Base-by-base conservation (phyloP, 2,329 filamentous ascomycete species). In the Xylaria sp. region DNA sequence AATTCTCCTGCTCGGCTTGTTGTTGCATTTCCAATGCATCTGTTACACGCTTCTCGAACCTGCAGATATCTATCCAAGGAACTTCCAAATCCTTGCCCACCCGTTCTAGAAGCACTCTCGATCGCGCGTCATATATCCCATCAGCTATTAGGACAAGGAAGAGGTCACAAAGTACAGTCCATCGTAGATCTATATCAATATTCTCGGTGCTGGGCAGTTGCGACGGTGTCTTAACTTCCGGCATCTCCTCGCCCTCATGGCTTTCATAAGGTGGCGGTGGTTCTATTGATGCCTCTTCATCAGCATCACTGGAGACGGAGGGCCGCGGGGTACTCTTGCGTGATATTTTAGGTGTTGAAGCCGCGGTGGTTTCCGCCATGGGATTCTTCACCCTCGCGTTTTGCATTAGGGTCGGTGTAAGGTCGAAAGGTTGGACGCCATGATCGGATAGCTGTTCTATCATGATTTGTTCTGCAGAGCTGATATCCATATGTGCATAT, bases 1-100 rank as follows among this genome's bases (percentile, higher is more conserved):
- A 99, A 71, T 95, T 97, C 81, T 99, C 96, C 76, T 95, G 97
- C 70, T 94, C 92, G 6, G 93, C 93, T 55, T 92, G 90, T 79
- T 98, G 94, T 80, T 98, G 95, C 93, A 99, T 97, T 80, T 99
- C 96, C 25, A 99, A 83, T 0, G 96, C 94, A 80, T 99, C 96
- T 8, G 96, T 97, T 6, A 99, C 93, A 61, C 94, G 91, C 82
- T 97, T 98, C 81, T 99, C 96, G 76, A 99, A 99, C 45, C 93
- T 90, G 80, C 94, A 97, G 66, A 98, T 97, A 72, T 99, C 96
- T 62, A 97, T 84, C 93, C 93, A 97, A 13, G 91, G 87, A 8
- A 99, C 90, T 48, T 92, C 89, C 73, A 99, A 86, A 68, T 91
- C 91, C 60, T 88, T 86, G 41, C 91, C 96, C 0, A 98, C 93